phyloP scores from a whole-genome alignment of 2,329 filamentous ascomycete genomes.

The Trichophaea hybrida region DNA sequence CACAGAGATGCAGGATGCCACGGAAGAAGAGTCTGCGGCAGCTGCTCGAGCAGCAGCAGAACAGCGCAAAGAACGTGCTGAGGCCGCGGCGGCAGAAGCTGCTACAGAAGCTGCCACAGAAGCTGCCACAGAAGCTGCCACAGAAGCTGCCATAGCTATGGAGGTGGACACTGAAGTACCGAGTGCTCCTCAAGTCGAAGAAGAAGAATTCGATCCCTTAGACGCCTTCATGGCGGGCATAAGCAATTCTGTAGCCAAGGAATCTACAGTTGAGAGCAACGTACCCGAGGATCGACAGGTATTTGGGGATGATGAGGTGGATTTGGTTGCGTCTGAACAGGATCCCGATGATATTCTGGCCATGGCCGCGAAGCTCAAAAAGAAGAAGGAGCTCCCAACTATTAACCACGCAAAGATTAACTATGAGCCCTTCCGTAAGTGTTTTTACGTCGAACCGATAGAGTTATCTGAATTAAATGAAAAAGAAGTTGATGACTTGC shows the following conservation, averaged over 20 bases:
- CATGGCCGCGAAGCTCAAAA: slow-evolving; percentile 52
- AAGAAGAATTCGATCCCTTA: slow-evolving; percentile 71
- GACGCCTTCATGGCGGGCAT: slow-evolving; percentile 85
- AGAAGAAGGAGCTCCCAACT: slow-evolving; percentile 88
- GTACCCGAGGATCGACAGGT: slow-evolving; percentile 47
- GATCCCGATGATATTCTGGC: slow-evolving; percentile 50
- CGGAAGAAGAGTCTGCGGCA: slow-evolving; percentile 75
- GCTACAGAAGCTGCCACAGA: slow-evolving; percentile 71
- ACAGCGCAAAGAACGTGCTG: slow-evolving; percentile 56
- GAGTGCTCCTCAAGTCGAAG: slow-evolving; percentile 29
- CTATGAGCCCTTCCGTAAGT: slow-evolving; percentile 75
- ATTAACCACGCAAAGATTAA: slow-evolving; percentile 78
- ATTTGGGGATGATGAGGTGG: slow-evolving; percentile 71
- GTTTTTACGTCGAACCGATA: slow-evolving; percentile 83
- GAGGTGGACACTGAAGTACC: slow-evolving; percentile 39
- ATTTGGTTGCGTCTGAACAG: slow-evolving; percentile 47
- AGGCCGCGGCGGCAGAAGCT: slow-evolving; percentile 51
- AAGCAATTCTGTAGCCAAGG: slow-evolving; percentile 36
- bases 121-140: slow-evolving; percentile 58
- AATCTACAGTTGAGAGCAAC: slow-evolving; percentile 29
- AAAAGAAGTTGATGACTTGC: slow-evolving; percentile 65
- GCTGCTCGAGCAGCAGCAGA: slow-evolving; percentile 75
- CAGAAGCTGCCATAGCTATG: slow-evolving; percentile 37
- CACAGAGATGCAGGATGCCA: slow-evolving; percentile 60
- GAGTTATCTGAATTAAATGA: slow-evolving; percentile 74